A percentile compares a stretch with the other conserved stretches of the same genome.
Evolutionary conservation across 352 stramenopile species (phyloP).

Genomic region (Halophytophthora polymorphica): DNA sequence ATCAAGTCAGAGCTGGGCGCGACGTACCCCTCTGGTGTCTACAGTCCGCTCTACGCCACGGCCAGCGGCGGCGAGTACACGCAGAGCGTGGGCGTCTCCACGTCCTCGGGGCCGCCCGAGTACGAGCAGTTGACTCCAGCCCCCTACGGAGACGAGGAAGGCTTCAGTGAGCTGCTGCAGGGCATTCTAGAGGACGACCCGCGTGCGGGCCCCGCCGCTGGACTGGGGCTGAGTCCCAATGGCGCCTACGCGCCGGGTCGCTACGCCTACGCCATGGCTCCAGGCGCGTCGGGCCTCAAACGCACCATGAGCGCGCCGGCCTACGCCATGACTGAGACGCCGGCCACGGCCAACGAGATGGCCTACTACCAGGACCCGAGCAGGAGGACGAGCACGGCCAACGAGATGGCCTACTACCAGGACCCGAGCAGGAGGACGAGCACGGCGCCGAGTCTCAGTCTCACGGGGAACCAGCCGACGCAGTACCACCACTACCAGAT

Average conservation of each 20-base stretch:
- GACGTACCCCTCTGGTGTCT: slow-evolving; percentile 15
- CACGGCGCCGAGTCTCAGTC: slow-evolving; percentile 6
- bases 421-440: slow-evolving; percentile 21
- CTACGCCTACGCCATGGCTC: slow-evolving; percentile 15
- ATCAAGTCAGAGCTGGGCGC: slow-evolving; percentile 28
- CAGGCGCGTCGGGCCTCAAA: slow-evolving; percentile 23
- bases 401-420: slow-evolving; percentile 24
- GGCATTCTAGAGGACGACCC: slow-evolving; percentile 71
- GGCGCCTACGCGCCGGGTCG: slow-evolving; percentile 13
- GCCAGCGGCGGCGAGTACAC: slow-evolving; percentile 26
- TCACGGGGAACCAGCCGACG: slow-evolving; percentile 17
- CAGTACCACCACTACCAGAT: slow-evolving; percentile 25
- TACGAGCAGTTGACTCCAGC: slow-evolving; percentile 62
- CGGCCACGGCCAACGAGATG: slow-evolving; percentile 15
- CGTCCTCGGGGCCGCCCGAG: slow-evolving; percentile 13
- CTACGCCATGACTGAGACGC: slow-evolving; percentile 23
- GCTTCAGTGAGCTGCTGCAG: slow-evolving; percentile 66
- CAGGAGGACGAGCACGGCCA: slow-evolving; percentile 17
- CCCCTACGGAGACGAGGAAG: slow-evolving; percentile 60
- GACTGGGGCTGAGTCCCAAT: slow-evolving; percentile 18
- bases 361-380: slow-evolving; percentile 25
- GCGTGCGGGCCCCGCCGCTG: slow-evolving; percentile 13
- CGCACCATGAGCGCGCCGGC: slow-evolving; percentile 38
- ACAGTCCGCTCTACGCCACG: slow-evolving; percentile 23
- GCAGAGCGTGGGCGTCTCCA: slow-evolving; percentile 10